Base-by-base conservation (phyloP, 2,329 filamentous ascomycete species). In the Xylaria hypoxylon region DNA sequence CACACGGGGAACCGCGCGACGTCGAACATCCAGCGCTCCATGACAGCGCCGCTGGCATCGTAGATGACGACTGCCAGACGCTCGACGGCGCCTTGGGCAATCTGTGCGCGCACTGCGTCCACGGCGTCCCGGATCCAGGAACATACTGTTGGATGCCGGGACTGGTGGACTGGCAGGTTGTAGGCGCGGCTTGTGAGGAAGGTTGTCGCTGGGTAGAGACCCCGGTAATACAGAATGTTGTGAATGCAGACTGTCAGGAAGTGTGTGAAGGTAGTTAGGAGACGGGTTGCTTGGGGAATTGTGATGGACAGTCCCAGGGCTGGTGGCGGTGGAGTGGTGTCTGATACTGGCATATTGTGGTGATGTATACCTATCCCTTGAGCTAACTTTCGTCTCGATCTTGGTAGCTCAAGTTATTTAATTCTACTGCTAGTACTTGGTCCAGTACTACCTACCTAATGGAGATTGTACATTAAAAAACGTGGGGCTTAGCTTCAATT, bases 171-270 rank as follows among this genome's bases (percentile, higher is more conserved):
- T 33, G 93, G 87, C 65, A 93, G 89, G 80, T 95, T 94, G 84
- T 94, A 94, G 74, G 92, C 93, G 70, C 91, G 88, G 44, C 90
- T 87, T 47, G 90, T 88, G 64, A 95, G 86, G 80, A 97, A 97
- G 40, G 93, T 92, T 31, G 87, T 80, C 55, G 82, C 79, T 0
- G 94, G 93, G 79, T 97, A 97, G 75, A 97, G 88, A 66, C 80
- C 80, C 72, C 94, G 92, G 75, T 96, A 89, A 82, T 90, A 95
- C 72, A 97, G 88, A 73, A 97, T 90, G 65, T 93, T 92, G 83
- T 97, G 94, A 70, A 95, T 88, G 73, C 92, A 87, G 68, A 95
- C 89, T 67, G 90, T 92, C 62, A 97, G 87, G 81, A 97, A 97
- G 75, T 90, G 87, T 68, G 87, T 87, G 80, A 97, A 94, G 58